Base-by-base conservation (phyloP, 441 rosid species). In the Eutrema salsugineum region DNA sequence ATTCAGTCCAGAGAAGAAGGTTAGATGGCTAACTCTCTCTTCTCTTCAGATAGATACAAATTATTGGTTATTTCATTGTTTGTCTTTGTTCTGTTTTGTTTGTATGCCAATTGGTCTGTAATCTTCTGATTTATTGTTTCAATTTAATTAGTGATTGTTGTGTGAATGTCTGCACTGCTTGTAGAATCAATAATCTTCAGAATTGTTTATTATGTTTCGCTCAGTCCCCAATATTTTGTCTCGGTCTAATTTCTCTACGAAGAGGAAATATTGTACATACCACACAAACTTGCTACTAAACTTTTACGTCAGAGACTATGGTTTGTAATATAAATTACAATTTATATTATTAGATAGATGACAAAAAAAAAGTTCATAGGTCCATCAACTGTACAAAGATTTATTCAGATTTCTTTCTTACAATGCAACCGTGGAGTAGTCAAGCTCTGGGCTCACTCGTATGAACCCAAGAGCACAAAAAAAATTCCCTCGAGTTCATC, bases 401-500 rank as follows among this genome's bases (percentile, higher is more conserved):
- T 62, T 68, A 75, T 67, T 53, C 46, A 75, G 36, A 68, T 19
- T 27, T 9, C 24, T 33, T 51, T 68, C 69, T 60, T 62, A 75
- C 59, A 75, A 54, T 5, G 61, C 22, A 40, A 76, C 35, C 75
- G 49, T 63, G 66, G 56, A 70, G 49, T 36, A 44, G 30, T 43
- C 16, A 43, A 15, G 43, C 67, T 58, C 50, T 40, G 20, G 65
- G 54, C 63, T 72, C 69, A 77, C 69, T 43, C 69, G 30, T 47
- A 66, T 61, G 77, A 59, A 72, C 73, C 70, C 66, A 33, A 55
- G 47, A 63, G 39, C 27, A 32, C 66, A 32, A 61, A 68, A 63
- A 64, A 68, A 28, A 22, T 39, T 66, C 56, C 71, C 48, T 70
- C 19, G 24, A 63, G 75, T 48, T 64, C 79, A 63, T 70, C 66